A percentile compares a stretch with the other conserved stretches of the same genome.
These are phyloP conservation scores for Chlorella sp. DNA, from an alignment of 139 green algal genomes.

Conservation along the genomic window DNA sequence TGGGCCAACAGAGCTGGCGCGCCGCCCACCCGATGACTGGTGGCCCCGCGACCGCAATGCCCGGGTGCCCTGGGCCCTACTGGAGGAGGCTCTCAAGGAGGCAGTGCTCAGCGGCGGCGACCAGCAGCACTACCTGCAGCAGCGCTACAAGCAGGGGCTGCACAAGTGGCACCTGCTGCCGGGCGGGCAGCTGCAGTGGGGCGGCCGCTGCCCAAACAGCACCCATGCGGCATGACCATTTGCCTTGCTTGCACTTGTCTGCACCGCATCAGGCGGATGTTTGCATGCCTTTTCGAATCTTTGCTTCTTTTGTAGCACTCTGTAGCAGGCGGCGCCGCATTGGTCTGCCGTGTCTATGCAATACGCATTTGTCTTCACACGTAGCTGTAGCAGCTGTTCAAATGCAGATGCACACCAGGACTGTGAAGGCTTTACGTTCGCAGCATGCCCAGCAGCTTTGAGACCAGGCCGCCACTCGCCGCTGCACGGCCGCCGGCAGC, in stretches of 20 bases:
- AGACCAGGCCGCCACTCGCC: background rate
- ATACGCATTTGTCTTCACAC: background rate
- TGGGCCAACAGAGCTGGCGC: background rate
- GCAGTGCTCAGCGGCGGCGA: slow-evolving; percentile 3
- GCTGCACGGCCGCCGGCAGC: background rate
- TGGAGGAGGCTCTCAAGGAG: background rate
- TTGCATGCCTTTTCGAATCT: too few species aligned
- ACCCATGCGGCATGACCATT: background rate
- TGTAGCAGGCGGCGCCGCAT: background rate
- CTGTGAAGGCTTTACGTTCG: too few species aligned
- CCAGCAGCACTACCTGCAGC: slow-evolving; percentile 9
- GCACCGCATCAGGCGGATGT: too few species aligned
- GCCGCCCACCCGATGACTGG: background rate
- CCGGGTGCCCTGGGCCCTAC: slow-evolving; percentile 4
- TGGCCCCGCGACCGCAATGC: slow-evolving; percentile 21
- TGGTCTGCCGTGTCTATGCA: background rate
- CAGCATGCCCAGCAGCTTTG: background rate
- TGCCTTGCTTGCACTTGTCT: too few species aligned
- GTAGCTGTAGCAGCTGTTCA: background rate
- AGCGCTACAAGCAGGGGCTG: background rate
- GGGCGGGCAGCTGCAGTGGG: background rate
- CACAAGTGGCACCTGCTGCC: slow-evolving; percentile 8
- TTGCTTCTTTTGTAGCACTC: too few species aligned
- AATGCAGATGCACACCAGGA: too few species aligned
- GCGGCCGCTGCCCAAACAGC: slow-evolving; percentile 7